Conservation (phyloP, 768 basidiomycete genomes). For the Mycena capillaripes region DNA sequence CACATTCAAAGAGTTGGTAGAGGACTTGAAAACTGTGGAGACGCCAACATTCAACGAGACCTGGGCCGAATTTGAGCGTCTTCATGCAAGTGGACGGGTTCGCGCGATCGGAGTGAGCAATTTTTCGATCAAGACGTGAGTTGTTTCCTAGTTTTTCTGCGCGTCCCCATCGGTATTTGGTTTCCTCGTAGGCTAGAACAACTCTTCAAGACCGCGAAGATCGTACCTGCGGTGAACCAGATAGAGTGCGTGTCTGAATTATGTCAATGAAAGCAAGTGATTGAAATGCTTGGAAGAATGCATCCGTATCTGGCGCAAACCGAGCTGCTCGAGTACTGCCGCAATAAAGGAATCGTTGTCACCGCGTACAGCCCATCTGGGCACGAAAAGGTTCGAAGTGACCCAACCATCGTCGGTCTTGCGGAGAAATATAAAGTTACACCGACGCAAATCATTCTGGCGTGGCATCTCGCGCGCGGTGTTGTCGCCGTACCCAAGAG, state of each 20-base stretch:
- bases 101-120: constrained; percentile 72
- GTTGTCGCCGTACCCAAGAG: constrained; percentile 65
- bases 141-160: background rate
- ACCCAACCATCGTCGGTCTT: constrained; percentile 59
- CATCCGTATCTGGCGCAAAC: constrained; percentile 68
- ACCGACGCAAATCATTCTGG: constrained; percentile 62
- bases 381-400: constrained; percentile 57
- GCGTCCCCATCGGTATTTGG: background rate
- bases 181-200: constrained; percentile 49
- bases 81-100: constrained; percentile 61
- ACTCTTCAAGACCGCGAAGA: constrained; percentile 55
- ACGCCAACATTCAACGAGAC: constrained; percentile 55
- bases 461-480: constrained; percentile 66
- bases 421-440: constrained; percentile 63
- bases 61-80: constrained; percentile 65
- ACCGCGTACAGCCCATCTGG: constrained; percentile 65
- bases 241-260: constrained; percentile 52
- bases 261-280: constrained; percentile 47
- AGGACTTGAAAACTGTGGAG: constrained; percentile 43
- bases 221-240: constrained; percentile 63
- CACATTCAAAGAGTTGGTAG: constrained; percentile 50
- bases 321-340: constrained; percentile 62
- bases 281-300: constrained; percentile 45
- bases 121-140: constrained; percentile 69
- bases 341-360: constrained; percentile 61